These are phyloP conservation scores for Botrytis galanthina DNA, from an alignment of 2,329 filamentous ascomycete species.

Conservation along the genomic window DNA sequence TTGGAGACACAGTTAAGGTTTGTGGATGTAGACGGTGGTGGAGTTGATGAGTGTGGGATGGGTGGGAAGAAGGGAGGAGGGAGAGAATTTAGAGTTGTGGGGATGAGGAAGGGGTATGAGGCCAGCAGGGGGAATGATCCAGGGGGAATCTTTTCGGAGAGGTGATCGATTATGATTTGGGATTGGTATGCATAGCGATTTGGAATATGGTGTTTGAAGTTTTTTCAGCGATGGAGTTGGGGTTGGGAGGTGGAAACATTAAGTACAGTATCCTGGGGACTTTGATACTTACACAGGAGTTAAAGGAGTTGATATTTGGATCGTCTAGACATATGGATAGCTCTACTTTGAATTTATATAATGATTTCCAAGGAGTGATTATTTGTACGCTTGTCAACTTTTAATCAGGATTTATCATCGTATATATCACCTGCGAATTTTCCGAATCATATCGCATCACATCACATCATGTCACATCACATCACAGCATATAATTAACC, in stretches of 20 bases:
- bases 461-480: neutral
- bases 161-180: neutral
- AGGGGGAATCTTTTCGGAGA: constrained; percentile 26
- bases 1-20: neutral
- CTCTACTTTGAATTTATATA: neutral
- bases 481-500: neutral
- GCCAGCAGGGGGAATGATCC: constrained; percentile 64
- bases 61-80: constrained; percentile 53
- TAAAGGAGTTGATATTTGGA: neutral
- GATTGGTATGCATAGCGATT: neutral
- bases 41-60: constrained; percentile 70
- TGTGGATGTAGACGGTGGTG: constrained; percentile 40
- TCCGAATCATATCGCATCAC: neutral
- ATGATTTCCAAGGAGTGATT: neutral
- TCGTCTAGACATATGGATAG: neutral
- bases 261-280: neutral
- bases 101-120: constrained; percentile 62
- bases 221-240: neutral
- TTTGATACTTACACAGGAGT: neutral
- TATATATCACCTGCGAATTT: neutral
- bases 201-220: neutral
- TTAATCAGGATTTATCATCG: neutral
- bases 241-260: neutral
- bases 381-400: too few species aligned
- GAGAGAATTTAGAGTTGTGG: constrained; percentile 46